Evolutionary conservation across 1,284 basidiomycete genomes (phyloP).

Genomic region (Cryptococcus sp.): DNA sequence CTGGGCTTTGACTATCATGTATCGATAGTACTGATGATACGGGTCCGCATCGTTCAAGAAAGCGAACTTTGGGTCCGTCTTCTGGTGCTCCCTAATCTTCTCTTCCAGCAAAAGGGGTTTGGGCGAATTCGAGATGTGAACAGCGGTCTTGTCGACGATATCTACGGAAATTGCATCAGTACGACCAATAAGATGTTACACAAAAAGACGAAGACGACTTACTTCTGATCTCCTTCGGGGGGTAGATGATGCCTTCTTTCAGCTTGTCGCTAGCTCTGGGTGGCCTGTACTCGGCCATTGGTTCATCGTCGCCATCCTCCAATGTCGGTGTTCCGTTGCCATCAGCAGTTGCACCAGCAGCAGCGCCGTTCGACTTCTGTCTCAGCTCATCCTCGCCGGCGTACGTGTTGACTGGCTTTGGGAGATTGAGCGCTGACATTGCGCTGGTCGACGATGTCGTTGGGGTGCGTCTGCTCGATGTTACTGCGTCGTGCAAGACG

Average conservation of each 20-base stretch:
- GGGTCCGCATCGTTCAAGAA: slow-evolving; percentile 90
- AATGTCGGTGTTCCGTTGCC: slow-evolving; percentile 22
- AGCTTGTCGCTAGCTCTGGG: slow-evolving; percentile 61
- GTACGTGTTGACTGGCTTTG: slow-evolving; percentile 50
- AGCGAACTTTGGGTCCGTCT: slow-evolving; percentile 92
- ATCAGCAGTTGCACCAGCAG: slow-evolving; percentile 6
- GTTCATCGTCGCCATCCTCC: slow-evolving; percentile 27
- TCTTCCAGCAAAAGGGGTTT: slow-evolving; percentile 89
- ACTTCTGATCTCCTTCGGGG: slow-evolving; percentile 91
- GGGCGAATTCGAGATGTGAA: slow-evolving; percentile 87
- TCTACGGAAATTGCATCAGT: slow-evolving; percentile 55
- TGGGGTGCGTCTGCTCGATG: too few species aligned
- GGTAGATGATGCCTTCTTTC: slow-evolving; percentile 81
- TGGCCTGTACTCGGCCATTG: slow-evolving; percentile 43
- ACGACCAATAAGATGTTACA: not conserved
- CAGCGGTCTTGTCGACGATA: slow-evolving; percentile 94
- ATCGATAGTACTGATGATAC: slow-evolving; percentile 94
- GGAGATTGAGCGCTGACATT: slow-evolving; percentile 48
- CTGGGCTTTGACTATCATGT: slow-evolving; percentile 70
- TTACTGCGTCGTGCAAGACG: too few species aligned
- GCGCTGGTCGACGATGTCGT: not conserved
- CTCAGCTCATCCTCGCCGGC: slow-evolving; percentile 49
- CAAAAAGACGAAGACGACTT: slow-evolving; percentile 42
- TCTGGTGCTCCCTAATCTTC: slow-evolving; percentile 91
- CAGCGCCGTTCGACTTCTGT: slow-evolving; percentile 22